Base-by-base conservation (phyloP, 768 basidiomycete species). In the Peribolospora kevripleyi region DNA sequence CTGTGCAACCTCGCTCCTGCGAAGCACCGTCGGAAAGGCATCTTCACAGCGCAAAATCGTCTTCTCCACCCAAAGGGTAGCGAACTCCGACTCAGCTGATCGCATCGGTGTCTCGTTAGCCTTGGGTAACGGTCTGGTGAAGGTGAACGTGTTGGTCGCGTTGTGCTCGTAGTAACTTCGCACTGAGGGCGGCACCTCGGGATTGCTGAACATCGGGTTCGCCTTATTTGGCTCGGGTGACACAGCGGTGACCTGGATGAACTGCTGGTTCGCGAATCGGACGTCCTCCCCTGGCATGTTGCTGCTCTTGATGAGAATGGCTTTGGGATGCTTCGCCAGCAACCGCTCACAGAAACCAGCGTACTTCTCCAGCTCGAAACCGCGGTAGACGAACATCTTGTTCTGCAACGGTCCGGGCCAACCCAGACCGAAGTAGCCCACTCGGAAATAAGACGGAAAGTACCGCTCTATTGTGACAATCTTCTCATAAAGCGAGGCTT, bases 341-440 rank as follows among this genome's bases (percentile, higher is more conserved):
- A 93, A 83, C 43, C 82, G 73, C 66, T 95, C 87, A 68, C 84
- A 85, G 70, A 83, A 86, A 3, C 41, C 76, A 6, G 80, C 80
- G 58, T 79, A 86, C 63, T 84, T 88, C 69, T 97, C 90, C 86
- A 84, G 87, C 63, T 87, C 86, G 63, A 79, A 83, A 2, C 88
- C 91, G 48, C 91, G 84, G 66, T 90, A 90, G 49, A 64, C 84
- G 69, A 88, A 95, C 56, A 87, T 83, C 66, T 90, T 91, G 61
- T 82, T 78, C 54, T 81, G 76, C 46, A 91, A 76, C 13, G 84
- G 84, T 14, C 70, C 75, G 0, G 86, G 86, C 70, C 90, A 90
- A 61, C 80, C 83, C 5, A 8, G 41, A 37, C 91, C 90, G 67
- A 80, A 93, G 69, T 88, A 95, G 4, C 82, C 81, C 42, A 95